Evolutionary conservation across 495 filamentous ascomycete species (phyloP), one percentile per base, ranked within the genome.

Genomic region (Podospora didyma): DNA sequence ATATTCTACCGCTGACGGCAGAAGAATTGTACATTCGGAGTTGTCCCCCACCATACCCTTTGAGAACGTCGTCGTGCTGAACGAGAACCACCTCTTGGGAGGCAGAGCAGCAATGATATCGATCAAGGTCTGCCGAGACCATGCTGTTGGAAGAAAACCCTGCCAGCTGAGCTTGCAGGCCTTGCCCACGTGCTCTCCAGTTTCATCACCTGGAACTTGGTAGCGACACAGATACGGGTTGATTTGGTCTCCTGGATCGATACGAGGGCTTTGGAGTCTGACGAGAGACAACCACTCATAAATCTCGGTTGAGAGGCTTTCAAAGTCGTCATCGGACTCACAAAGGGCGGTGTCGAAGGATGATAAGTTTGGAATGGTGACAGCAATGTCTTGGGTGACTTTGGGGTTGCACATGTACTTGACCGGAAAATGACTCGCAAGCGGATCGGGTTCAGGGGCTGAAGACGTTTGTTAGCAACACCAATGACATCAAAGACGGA

Each of bases 141-240:
- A 82, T 4, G 63, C 65, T 23, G 80, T 69, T 2, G 77, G 49
- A 11, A 82, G 53, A 50, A 82, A 81, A 6, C 80, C 80, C 56
- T 73, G 70, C 79, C 79, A 83, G 58, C 72, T 79, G 53, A 83
- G 59, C 57, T 75, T 80, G 61, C 78, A 76, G 14, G 81, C 17
- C 39, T 69, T 67, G 53, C 57, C 54, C 20, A 20, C 11, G 16
- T 47, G 57, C 10, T 59, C 56, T 6, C 72, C 69, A n/a, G n/a
- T n/a, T n/a, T n/a, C n/a, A 3, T 67, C 63, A 0, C 75, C 75
- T 14, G 88, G 89, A 7, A 86, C 76, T n/a, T 73, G 65, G 68
- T 97, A 98, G n/a, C 88, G 84, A 53, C 85, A 85, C 12, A 98
- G 75, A 62, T 87, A 93, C 0, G 90, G 77, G 67, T 97, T 90